phyloP scores from a whole-genome alignment of 1,139 yeast genomes.

The Yamadazyma diddensiae region DNA sequence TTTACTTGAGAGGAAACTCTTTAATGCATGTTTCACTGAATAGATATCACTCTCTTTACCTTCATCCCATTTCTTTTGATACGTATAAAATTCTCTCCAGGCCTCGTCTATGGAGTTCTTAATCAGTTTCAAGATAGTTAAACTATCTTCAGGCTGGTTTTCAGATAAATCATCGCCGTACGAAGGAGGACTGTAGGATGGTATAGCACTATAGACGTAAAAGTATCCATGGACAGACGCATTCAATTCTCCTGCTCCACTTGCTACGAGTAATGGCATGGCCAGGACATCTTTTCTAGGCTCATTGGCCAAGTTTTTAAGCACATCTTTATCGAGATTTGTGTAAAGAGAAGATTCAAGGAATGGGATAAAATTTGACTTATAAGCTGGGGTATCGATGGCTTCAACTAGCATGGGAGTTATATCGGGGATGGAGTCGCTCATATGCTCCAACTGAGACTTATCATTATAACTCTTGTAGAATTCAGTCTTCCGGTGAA shows the following conservation, averaged over 20 bases:
- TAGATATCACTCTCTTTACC: constrained; percentile 68
- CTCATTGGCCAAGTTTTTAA: constrained; percentile 62
- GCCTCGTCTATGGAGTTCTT: constrained; percentile 58
- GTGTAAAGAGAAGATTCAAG: constrained; percentile 67
- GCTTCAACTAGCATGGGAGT: constrained; percentile 64
- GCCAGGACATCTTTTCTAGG: constrained; percentile 64
- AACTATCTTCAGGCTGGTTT: constrained; percentile 17
- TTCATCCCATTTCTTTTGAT: constrained; percentile 51
- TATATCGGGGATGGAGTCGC: constrained; percentile 36
- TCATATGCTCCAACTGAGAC: constrained; percentile 12
- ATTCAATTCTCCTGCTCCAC: constrained; percentile 74
- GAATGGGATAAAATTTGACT: constrained; percentile 69
- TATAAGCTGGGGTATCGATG: constrained; percentile 71
- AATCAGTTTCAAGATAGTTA: constrained; percentile 39
- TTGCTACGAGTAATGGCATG: constrained; percentile 66
- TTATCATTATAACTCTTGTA: constrained; percentile 21
- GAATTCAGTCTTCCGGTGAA: constrained; percentile 20
- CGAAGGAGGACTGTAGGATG: constrained; percentile 52
- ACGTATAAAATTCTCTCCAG: constrained; percentile 64
- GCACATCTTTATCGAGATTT: constrained; percentile 54
- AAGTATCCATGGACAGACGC: constrained; percentile 74
- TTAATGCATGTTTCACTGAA: constrained; percentile 54
- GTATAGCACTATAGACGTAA: constrained; percentile 65
- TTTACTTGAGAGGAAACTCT: constrained; percentile 53
- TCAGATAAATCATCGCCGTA: constrained; percentile 21